A percentile compares a stretch with the other conserved stretches of the same genome.
Conservation (phyloP, 2,329 filamentous ascomycete species). For the Elsinoe ampelina region DNA sequence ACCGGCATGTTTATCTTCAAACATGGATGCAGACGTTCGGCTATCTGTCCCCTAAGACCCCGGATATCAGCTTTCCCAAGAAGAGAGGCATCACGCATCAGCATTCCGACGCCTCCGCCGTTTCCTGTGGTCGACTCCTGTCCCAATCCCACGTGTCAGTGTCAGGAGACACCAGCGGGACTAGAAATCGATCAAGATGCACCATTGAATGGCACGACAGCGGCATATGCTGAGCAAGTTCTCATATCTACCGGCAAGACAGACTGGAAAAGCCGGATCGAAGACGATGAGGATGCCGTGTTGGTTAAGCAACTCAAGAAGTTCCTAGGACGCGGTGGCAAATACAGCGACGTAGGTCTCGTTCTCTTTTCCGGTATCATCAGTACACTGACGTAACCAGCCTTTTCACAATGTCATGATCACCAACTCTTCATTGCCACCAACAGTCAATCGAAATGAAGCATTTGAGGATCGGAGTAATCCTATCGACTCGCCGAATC, state of each 20-base stretch:
- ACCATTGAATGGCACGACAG: constrained; percentile 65
- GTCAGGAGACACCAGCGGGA: constrained; percentile 55
- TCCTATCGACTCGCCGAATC: constrained; percentile 14
- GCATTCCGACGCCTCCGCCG: constrained; percentile 25
- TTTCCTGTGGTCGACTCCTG: constrained; percentile 49
- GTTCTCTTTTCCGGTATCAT: neutral
- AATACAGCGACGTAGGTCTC: constrained; percentile 37
- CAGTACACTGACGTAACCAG: constrained; percentile 37
- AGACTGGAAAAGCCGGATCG: constrained; percentile 78
- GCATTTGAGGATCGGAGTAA: constrained; percentile 5
- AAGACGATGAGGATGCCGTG: constrained; percentile 57
- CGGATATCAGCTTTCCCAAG: neutral
- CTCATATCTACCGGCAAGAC: constrained; percentile 69
- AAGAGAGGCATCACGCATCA: constrained; percentile 23
- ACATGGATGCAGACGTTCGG: constrained; percentile 19
- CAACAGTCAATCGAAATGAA: constrained; percentile 30
- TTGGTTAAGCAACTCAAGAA: constrained; percentile 63
- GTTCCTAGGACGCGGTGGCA: constrained; percentile 33
- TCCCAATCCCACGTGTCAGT: constrained; percentile 67
- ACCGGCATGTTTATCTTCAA: constrained; percentile 22
- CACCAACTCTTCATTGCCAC: constrained; percentile 65
- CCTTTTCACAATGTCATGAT: constrained; percentile 75
- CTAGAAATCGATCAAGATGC: constrained; percentile 66
- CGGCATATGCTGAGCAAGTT: constrained; percentile 70
- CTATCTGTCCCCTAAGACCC: neutral